phyloP scores from a whole-genome alignment of 1,284 basidiomycete genomes.

The Leucoagaricus sp. region DNA sequence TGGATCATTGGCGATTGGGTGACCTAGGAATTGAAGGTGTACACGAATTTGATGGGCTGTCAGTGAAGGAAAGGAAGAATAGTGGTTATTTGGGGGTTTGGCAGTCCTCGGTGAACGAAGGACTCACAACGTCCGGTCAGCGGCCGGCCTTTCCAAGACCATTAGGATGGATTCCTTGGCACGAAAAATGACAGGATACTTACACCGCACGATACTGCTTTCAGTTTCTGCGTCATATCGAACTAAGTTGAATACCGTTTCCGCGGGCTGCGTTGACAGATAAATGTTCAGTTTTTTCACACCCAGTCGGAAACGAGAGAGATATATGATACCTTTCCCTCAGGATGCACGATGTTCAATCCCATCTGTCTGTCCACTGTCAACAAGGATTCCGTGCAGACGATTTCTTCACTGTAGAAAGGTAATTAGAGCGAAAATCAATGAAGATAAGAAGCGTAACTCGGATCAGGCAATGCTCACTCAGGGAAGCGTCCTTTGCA shows the following conservation, averaged over 20 bases:
- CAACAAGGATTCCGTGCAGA: slow-evolving; percentile 86
- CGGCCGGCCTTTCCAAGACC: slow-evolving; percentile 64
- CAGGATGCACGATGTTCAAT: slow-evolving; percentile 90
- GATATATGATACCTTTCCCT: slow-evolving; percentile 72
- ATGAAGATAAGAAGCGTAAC: not conserved
- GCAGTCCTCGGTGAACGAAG: not conserved
- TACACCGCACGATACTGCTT: slow-evolving; percentile 89
- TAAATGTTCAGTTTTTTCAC: slow-evolving; percentile 8
- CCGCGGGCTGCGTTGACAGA: slow-evolving; percentile 76
- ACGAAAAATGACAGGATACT: slow-evolving; percentile 27
- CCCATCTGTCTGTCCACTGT: slow-evolving; percentile 97
- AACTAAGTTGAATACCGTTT: slow-evolving; percentile 87
- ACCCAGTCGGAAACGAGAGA: slow-evolving; percentile 6
- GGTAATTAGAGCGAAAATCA: not conserved
- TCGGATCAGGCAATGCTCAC: slow-evolving; percentile 43
- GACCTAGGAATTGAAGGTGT: slow-evolving; percentile 93
- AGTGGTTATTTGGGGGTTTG: not conserved
- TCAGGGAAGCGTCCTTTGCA: slow-evolving; percentile 83
- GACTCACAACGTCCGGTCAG: slow-evolving; percentile 85
- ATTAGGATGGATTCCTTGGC: slow-evolving; percentile 10
- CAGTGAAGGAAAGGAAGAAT: slow-evolving; percentile 10
- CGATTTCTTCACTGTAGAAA: slow-evolving; percentile 65
- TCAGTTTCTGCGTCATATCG: slow-evolving; percentile 84
- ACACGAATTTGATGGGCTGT: slow-evolving; percentile 94
- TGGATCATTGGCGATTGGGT: slow-evolving; percentile 93